Evolutionary conservation across 371 early-diverging fungal species (phyloP), one percentile per base, ranked within the genome.

Genomic region (Syncephalis plumigaleata): DNA sequence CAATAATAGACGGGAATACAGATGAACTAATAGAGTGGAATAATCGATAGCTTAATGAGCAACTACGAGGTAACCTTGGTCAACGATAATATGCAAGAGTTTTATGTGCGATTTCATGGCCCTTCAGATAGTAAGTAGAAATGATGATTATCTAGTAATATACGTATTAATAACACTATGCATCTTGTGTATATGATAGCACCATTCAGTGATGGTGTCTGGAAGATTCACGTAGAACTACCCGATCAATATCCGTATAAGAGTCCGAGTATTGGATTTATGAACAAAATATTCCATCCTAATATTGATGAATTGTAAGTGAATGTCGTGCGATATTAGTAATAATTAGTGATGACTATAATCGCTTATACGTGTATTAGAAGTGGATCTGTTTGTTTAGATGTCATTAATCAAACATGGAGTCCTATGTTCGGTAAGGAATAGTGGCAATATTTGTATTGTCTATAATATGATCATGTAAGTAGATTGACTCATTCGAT

Each of bases 381-480:
- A 58, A 93, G 92, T 59, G 99, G 99, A 20, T 91, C 93, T 5
- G 95, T 99, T 26, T 99, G 99, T 62, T 67, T 99, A 53, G 99
- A 99, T 67, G 98, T 99, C 31, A 92, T 99, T 58, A 99, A 98
- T 70, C 98, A 99, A 67, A 93, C 96, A 4, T 99, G 99, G 99
- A 89, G 91, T 49, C 99, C 99, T 44, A 95, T 97, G 95, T 97
- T 91, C 69, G 97, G 92, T 88, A 73, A 52, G 50, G 3, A 13
- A 9, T 23, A n/a, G 22, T 27, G 36, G 3, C 21, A 46, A 13
- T 15, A 38, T 31, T 7, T 36, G 23, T 37, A 50, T 25, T 18
- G 26, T 7, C 11, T 24, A 11, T 8, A 22, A 37, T n/a, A n/a
- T n/a, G n/a, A n/a, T n/a, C n/a, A n/a, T n/a, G n/a, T n/a, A n/a